Conservation (phyloP, 2,329 filamentous ascomycete genomes). For the Xylaria arbuscula region DNA sequence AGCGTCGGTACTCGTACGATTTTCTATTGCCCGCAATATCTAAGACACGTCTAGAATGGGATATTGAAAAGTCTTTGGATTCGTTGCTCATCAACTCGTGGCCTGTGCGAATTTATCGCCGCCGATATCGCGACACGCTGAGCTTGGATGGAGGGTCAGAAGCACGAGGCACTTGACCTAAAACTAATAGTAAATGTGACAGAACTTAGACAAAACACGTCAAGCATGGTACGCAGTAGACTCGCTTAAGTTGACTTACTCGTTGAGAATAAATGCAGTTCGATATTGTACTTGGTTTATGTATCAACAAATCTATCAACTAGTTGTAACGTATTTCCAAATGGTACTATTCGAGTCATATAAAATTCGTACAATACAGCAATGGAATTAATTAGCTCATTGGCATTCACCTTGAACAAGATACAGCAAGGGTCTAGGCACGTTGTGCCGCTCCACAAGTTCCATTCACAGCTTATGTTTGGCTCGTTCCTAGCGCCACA, state of each 20-base stretch:
- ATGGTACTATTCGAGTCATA: not conserved
- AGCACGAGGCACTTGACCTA: constrained; percentile 1
- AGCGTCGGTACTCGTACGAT: constrained; percentile 25
- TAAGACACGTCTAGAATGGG: constrained; percentile 7
- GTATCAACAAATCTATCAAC: not conserved
- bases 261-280: not conserved
- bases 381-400: not conserved
- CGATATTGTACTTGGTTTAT: not conserved
- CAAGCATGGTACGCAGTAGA: not conserved
- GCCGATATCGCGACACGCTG: constrained; percentile 32
- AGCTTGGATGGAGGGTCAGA: not conserved
- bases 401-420: constrained; percentile 9
- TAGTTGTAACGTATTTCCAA: not conserved
- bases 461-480: constrained; percentile 13
- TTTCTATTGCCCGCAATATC: not conserved
- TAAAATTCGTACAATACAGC: not conserved
- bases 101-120: constrained; percentile 5
- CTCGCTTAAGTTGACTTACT: not conserved
- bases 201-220: not conserved
- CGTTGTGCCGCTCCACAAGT: constrained; percentile 23
- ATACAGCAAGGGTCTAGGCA: constrained; percentile 6
- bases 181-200: not conserved
- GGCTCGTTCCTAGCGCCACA: constrained; percentile 30
- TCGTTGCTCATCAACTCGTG: not conserved
- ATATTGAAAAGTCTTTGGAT: constrained; percentile 3